Evolutionary conservation across 768 basidiomycete genomes (phyloP).

Genomic region (Suillus brevipes): DNA sequence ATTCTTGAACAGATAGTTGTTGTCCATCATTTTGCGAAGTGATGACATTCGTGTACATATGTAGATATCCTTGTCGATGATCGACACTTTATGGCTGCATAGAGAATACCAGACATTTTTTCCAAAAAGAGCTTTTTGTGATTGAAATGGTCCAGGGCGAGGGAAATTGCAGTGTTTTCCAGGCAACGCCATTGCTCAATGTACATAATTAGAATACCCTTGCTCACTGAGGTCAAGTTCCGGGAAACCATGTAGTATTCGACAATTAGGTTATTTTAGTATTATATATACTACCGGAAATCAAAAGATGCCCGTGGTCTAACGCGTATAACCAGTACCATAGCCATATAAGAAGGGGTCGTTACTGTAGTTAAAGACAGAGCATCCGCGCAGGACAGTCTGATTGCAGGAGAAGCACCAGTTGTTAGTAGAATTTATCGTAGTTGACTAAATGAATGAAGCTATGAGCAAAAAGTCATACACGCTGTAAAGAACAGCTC

Average conservation of each 20-base stretch:
- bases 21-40: background rate
- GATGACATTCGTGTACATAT: background rate
- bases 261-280: background rate
- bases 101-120: background rate
- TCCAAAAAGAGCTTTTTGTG: background rate
- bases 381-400: slow-evolving; percentile 32
- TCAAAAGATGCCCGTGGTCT: background rate
- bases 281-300: no score
- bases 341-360: slow-evolving; percentile 27
- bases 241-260: background rate
- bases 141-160: background rate
- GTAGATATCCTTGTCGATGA: background rate
- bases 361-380: slow-evolving; percentile 29
- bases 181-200: background rate
- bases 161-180: no score
- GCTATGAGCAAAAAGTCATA: background rate
- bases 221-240: background rate
- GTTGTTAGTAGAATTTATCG: slow-evolving; percentile 33
- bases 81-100: background rate
- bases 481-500: background rate
- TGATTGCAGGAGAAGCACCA: slow-evolving; percentile 38
- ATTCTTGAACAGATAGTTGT: background rate
- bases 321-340: background rate
- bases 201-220: no score
- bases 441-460: slow-evolving; percentile 17